A percentile compares a stretch with the other conserved stretches of the same genome.
These are phyloP conservation scores for Phaeosphaeriaceae sp. DNA, from an alignment of 2,329 filamentous ascomycete species.

Conservation along the genomic window DNA sequence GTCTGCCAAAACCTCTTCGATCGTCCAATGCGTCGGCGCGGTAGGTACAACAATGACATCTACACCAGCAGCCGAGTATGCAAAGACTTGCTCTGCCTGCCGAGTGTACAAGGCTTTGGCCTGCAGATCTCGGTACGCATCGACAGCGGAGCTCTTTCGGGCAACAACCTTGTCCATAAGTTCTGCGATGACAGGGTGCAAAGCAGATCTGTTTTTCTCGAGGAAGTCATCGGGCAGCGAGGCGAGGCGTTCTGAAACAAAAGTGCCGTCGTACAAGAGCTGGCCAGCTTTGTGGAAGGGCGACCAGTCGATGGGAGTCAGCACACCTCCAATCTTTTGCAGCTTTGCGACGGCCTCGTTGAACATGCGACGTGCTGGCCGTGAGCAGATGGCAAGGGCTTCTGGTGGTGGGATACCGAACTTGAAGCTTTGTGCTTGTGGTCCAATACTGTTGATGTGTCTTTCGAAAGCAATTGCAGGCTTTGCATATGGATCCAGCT, in stretches of 20 bases:
- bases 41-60: conserved; percentile 61
- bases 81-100: conserved; percentile 40
- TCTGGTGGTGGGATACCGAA: conserved; percentile 58
- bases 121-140: conserved; percentile 44
- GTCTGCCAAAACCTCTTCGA: conserved; percentile 59
- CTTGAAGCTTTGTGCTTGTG: conserved; percentile 51
- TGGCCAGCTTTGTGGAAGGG: conserved; percentile 60
- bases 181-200: conserved; percentile 59
- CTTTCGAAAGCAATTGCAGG: conserved; percentile 41
- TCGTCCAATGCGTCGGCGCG: conserved; percentile 56
- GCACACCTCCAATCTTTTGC: conserved; percentile 35
- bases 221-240: conserved; percentile 41
- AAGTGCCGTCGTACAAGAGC: conserved; percentile 64
- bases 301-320: conserved; percentile 42
- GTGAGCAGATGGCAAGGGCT: conserved; percentile 53
- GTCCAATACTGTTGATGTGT: conserved; percentile 43
- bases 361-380: conserved; percentile 47
- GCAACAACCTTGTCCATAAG: conserved; percentile 45
- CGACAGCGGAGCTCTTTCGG: conserved; percentile 37
- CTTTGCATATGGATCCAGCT: conserved; percentile 61
- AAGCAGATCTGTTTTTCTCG: conserved; percentile 39
- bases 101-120: conserved; percentile 40
- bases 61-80: conserved; percentile 32
- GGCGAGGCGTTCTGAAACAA: conserved; percentile 64
- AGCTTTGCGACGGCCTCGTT: conserved; percentile 36